Base-by-base conservation (phyloP, 2,329 filamentous ascomycete species). In the Aspergillus pseudotamarii region DNA sequence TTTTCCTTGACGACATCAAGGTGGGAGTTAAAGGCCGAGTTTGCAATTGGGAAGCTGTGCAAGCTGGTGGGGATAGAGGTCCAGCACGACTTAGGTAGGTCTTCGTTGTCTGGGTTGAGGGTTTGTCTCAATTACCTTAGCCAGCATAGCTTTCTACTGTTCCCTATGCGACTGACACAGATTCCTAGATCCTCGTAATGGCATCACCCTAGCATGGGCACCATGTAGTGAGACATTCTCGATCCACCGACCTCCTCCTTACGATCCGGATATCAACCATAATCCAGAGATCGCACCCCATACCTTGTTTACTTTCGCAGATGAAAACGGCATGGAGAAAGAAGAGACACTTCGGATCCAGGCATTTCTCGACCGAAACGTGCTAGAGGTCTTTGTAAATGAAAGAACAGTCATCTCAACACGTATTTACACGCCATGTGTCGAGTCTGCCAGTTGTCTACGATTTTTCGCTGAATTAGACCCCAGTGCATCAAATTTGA, bases 331-430 rank as follows among this genome's bases (percentile, higher is more conserved):
- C 3, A 58, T 66, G 3, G 68, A 73, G 36, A 36, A 45, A 21
- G 71, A 76, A 61, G 79, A 82, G 64, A 65, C 69, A 2, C 71
- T 83, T 0, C 71, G 71, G n/a, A 70, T 84, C n/a, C 77, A 73
- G 21, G 74, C 78, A 0, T 80, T 79, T 67, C 78, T 77, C 55
- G 81, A 83, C 60, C 73, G 66, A 26, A 79, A 76, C 26, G 79
- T 82, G 6, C 67, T 83, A 3, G 81, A 84, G 64, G 75, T 83
- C 0, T 83, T 83, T 64, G 77, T 80, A 6, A 83, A 83, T 62
- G 75, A 75, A 10, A 72, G 81, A 12, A 80, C 76, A 16, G 78
- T 75, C 3, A 76, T 83, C 19, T 75, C 77, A 0, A 81, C 81
- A 1, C 71, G 76, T 3, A 69, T 80, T 4, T 81, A 79, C 63